Evolutionary conservation across 108 stramenopile species (phyloP).

Genomic region (Nannochloropsis gaditana): DNA sequence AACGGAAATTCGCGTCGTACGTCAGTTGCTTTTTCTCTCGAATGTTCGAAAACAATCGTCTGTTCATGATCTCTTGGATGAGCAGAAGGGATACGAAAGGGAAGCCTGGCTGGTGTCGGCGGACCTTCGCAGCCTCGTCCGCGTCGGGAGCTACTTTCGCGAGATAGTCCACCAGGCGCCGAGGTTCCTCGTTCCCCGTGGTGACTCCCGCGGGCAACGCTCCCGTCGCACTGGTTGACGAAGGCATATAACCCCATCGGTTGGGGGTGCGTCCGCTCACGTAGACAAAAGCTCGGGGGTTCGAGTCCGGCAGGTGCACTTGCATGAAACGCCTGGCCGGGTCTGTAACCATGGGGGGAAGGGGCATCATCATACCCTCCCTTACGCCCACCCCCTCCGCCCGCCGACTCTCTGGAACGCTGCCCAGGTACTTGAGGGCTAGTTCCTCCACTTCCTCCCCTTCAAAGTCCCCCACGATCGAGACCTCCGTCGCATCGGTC

Average conservation of each 20-base stretch:
- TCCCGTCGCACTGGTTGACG: conserved; percentile 38
- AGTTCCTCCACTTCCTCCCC: conserved; percentile 79
- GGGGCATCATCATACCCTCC: conserved; percentile 4
- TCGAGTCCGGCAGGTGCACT: conserved; percentile 82
- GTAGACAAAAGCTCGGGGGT: conserved; percentile 90
- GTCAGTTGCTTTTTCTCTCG: conserved; percentile 89
- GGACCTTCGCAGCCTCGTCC: neutral
- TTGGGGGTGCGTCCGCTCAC: conserved; percentile 88
- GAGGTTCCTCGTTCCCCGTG: conserved; percentile 58
- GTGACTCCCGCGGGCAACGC: conserved; percentile 37
- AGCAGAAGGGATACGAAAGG: neutral
- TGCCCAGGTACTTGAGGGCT: conserved; percentile 82
- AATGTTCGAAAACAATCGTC: conserved; percentile 84
- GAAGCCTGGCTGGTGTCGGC: neutral
- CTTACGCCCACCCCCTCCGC: neutral
- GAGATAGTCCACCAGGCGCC: conserved; percentile 28
- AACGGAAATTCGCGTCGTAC: conserved; percentile 93
- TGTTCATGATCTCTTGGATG: conserved; percentile 74
- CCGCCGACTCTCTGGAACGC: conserved; percentile 64
- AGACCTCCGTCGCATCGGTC: conserved; percentile 78
- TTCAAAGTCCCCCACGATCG: conserved; percentile 89
- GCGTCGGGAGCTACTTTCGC: conserved; percentile 20
- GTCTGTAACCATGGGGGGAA: neutral
- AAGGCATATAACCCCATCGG: conserved; percentile 71
- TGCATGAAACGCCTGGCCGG: conserved; percentile 58